These are phyloP conservation scores for Sphaerulina vaccinii DNA, from an alignment of 2,329 filamentous ascomycete species.

Conservation along the genomic window DNA sequence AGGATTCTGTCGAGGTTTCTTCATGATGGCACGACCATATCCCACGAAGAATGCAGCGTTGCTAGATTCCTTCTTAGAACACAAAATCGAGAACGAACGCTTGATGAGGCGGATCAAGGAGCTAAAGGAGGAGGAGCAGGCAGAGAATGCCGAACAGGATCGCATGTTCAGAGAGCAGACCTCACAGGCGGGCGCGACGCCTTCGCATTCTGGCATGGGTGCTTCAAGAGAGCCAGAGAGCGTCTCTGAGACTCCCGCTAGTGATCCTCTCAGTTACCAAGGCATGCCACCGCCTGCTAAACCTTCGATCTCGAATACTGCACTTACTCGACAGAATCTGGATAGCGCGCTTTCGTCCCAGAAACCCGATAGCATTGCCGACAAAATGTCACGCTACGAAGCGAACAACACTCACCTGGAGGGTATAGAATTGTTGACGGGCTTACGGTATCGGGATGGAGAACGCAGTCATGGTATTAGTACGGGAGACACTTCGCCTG, in stretches of 20 bases:
- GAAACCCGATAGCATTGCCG: constrained; percentile 71
- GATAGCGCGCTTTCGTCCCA: constrained; percentile 67
- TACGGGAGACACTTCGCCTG: constrained; percentile 77
- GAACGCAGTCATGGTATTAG: constrained; percentile 86
- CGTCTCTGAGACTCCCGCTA: constrained; percentile 20
- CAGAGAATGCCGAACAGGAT: constrained; percentile 68
- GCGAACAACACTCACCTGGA: constrained; percentile 70
- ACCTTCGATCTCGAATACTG: constrained; percentile 60
- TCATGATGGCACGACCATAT: constrained; percentile 89
- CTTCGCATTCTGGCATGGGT: constrained; percentile 27
- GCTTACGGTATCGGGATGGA: constrained; percentile 80
- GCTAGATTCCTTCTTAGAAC: constrained; percentile 89
- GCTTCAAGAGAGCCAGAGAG: constrained; percentile 22
- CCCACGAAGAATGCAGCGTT: constrained; percentile 82
- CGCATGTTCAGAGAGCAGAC: constrained; percentile 49
- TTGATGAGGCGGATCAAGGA: constrained; percentile 80
- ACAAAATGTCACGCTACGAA: constrained; percentile 83
- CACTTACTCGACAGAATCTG: constrained; percentile 75
- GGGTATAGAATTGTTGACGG: constrained; percentile 90
- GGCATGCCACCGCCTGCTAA: constrained; percentile 68
- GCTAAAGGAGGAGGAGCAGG: constrained; percentile 78
- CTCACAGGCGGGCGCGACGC: constrained; percentile 29
- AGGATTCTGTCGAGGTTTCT: constrained; percentile 81
- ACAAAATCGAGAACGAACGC: constrained; percentile 94
- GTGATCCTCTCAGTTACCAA: constrained; percentile 42